Evolutionary conservation across 2,329 filamentous ascomycete genomes (phyloP), one percentile per base, ranked within the genome.

Genomic region (Fusarium ramigenum): DNA sequence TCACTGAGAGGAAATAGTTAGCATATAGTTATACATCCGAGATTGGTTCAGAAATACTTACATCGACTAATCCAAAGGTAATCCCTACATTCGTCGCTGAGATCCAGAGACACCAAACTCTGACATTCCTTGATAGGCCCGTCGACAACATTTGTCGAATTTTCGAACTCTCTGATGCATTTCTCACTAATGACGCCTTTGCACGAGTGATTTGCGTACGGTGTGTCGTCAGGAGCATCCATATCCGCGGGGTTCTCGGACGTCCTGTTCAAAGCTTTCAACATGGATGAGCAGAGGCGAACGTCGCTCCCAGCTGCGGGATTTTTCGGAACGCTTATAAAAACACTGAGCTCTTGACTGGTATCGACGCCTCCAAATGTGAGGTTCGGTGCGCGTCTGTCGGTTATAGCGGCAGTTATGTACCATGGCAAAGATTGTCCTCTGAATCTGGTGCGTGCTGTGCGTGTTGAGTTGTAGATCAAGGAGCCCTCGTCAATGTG

Each of bases 401-500:
- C 43, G 18, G 23, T 46, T 5, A 46, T 2, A 21, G 43, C 0
- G 18, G 12, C 12, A 18, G 43, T 46, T 46, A 46, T 46, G 43
- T 46, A 46, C 43, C 43, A 46, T 46, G 43, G 43, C 23, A 0
- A n/a, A n/a, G 6, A 21, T 0, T 28, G 23, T 0, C 43, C 18
- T 10, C 12, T 2, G 23, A 46, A 28, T 7, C 1, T 28, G 25
- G 25, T 15, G 12, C 43, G 43, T 0, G 43, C 25, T 10, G 43
- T 46, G 5, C 43, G 43, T 0, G 43, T 46, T 5, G 43, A 46
- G 25, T 46, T 46, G 43, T 28, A 46, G 43, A 46, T 21, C 25
- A 46, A 46, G 5, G 2, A 1, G 8, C 18, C 18, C 4, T 46
- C 8, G 0, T 46, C 1, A 21, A 46, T 5, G 5, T 3, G 8